Evolutionary conservation across 768 basidiomycete species (phyloP).

Genomic region (Tylopilus sp.): DNA sequence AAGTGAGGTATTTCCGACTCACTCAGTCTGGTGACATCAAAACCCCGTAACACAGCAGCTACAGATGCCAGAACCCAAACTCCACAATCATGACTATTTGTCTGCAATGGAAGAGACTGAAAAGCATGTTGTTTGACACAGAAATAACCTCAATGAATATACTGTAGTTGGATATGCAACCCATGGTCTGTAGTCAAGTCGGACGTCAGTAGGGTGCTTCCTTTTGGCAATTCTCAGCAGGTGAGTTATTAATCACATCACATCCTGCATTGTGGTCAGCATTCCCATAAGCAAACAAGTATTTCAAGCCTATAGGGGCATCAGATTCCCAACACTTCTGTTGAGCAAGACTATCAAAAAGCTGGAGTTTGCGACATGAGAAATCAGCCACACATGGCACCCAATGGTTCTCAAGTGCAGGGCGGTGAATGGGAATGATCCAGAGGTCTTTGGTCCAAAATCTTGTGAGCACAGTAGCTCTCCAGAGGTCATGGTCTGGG

Average conservation of each 20-base stretch:
- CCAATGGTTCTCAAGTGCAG: constrained; percentile 30
- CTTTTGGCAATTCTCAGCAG: neutral
- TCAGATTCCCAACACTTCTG: constrained; percentile 2
- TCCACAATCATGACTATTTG: too few species aligned
- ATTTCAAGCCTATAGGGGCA: neutral
- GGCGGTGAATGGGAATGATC: too few species aligned
- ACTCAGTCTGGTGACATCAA: neutral
- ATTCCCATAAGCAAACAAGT: neutral
- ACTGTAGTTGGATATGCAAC: neutral
- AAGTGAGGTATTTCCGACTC: neutral
- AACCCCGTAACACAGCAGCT: neutral
- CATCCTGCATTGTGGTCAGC: neutral
- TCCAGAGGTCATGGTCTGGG: constrained; percentile 20
- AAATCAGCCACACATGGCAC: constrained; percentile 25
- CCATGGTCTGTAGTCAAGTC: constrained; percentile 5
- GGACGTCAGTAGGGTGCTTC: neutral
- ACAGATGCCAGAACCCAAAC: constrained; percentile 1
- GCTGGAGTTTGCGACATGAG: neutral
- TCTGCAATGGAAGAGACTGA: neutral
- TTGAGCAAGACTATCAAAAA: constrained; percentile 15
- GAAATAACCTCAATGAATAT: neutral
- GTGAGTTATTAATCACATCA: constrained; percentile 1
- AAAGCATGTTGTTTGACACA: neutral
- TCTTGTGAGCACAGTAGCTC: neutral
- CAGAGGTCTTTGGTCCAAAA: too few species aligned